Percentiles rank a stretch among this genome's conserved stretches.
Evolutionary conservation across 148 eudicot species (phyloP).

Genomic region (Chenopodium quinoa): DNA sequence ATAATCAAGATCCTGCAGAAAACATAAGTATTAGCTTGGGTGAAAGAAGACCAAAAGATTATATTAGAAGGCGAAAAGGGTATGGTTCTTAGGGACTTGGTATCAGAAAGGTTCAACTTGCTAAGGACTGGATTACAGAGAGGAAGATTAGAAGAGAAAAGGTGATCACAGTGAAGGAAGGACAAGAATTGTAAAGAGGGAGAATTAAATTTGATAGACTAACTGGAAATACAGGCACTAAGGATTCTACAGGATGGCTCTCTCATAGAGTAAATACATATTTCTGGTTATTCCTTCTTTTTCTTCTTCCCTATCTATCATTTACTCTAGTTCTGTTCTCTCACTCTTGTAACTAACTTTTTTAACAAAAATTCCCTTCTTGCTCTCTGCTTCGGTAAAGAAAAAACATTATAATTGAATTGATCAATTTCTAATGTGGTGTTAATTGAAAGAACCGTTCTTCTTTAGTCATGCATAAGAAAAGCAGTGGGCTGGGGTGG

Average conservation of each 20-base stretch:
- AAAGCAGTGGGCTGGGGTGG: not conserved
- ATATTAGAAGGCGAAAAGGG: not conserved
- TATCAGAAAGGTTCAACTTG: not conserved
- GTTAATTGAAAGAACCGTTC: not conserved
- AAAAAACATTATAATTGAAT: not conserved
- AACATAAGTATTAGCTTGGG: not conserved
- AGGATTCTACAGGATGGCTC: too few species aligned
- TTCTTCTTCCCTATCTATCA: too few species aligned
- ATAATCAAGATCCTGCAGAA: not conserved
- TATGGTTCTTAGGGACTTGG: not conserved
- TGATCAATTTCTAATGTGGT: not conserved
- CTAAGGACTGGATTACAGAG: too few species aligned
- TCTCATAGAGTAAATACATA: too few species aligned
- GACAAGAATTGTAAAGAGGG: too few species aligned
- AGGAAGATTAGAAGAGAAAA: too few species aligned
- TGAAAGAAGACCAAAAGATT: not conserved
- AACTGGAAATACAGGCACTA: too few species aligned
- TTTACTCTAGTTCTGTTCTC: not conserved
- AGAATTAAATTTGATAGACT: too few species aligned
- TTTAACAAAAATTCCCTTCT: not conserved
- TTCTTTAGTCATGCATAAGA: not conserved
- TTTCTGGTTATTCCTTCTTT: not conserved
- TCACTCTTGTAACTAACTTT: not conserved
- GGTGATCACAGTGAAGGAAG: too few species aligned
- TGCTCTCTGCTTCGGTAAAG: not conserved